Base-by-base conservation (phyloP, 805 yeast species). In the Cyberlindnera samutprakarnensis region DNA sequence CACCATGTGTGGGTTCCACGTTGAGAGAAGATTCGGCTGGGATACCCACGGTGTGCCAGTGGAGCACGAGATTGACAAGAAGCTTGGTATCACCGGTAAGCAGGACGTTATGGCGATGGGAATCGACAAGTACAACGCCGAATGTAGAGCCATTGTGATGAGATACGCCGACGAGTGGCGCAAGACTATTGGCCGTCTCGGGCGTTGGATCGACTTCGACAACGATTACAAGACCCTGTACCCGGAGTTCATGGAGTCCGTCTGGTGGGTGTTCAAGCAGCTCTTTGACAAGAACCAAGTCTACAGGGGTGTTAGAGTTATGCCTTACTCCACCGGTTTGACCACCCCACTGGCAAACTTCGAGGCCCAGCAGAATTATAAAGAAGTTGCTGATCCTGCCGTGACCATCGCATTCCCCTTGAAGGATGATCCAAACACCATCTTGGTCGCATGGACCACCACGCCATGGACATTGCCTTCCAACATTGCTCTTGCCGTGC, bases 381-480 rank as follows among this genome's bases (percentile, higher is more conserved):
- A 92, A 67, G 97, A 92, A 39, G 97, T 92, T 31, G 72, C 76
- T 41, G 99, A 92, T 59, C 99, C 99, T 8, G 95, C 96, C 9
- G 88, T 94, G 31, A 87, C 96, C 38, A 62, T 92, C 47, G 94
- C 86, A 18, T 94, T 92, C 70, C 83, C 84, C 42, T 66, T 84
- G 35, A 64, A 71, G 20, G 83, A 75, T 41, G 94, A 88, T 51
- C 87, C 85, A 42, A 75, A 81, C 51, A 84, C 95, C 33, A 66
- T 72, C 44, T 67, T 92, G 44, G 88, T 92, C 24, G 97, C 97
- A 8, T 92, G 99, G 99, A 92, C 99, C 27, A 92, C 99, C 39
- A 92, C 99, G 17, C 99, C 99, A 32, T 92, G 99, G 99, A 94
- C 99, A 31, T 69, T 92, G 54, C 98, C 98, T 25, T 83, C 95